Conservation (phyloP, 768 basidiomycete genomes). For the Phlebiopsis flavidoalba region DNA sequence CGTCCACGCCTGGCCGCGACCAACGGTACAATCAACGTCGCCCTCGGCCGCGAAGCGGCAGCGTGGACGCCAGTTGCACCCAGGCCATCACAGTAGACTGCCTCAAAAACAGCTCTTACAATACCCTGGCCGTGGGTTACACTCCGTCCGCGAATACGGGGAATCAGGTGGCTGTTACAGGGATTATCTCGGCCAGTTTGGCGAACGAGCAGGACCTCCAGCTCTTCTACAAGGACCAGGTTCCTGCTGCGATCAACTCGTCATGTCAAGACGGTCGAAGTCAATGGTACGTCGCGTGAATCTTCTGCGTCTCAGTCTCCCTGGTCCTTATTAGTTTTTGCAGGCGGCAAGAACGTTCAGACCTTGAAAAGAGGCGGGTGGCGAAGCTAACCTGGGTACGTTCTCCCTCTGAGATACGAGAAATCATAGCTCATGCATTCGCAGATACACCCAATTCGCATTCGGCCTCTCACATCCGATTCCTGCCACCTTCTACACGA, state of each 20-base stretch:
- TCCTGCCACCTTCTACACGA: conserved; percentile 54
- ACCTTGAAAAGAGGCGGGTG: conserved; percentile 39
- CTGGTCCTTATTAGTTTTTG: background rate
- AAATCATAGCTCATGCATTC: background rate
- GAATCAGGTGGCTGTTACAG: conserved; percentile 30
- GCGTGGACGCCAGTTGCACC: conserved; percentile 27
- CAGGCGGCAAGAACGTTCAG: conserved; percentile 61
- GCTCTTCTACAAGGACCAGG: conserved; percentile 25
- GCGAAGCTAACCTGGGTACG: conserved; percentile 51
- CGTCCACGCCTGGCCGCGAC: background rate
- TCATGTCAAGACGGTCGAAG: conserved; percentile 46
- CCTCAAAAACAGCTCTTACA: conserved; percentile 29
- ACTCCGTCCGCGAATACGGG: conserved; percentile 15
- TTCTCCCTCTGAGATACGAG: background rate
- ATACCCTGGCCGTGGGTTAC: conserved; percentile 24
- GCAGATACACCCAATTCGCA: conserved; percentile 58
- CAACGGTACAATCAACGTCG: conserved; percentile 22
- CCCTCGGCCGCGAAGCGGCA: conserved; percentile 18
- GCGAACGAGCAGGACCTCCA: conserved; percentile 27
- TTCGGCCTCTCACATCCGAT: conserved; percentile 62
- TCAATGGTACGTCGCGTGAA: conserved; percentile 43
- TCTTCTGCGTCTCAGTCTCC: background rate
- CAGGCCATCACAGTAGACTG: conserved; percentile 27
- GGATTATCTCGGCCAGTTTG: conserved; percentile 26
- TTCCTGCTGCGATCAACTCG: conserved; percentile 29